These are phyloP conservation scores for Neonectria punicea DNA, from an alignment of 2,329 filamentous ascomycete genomes.

Conservation along the genomic window DNA sequence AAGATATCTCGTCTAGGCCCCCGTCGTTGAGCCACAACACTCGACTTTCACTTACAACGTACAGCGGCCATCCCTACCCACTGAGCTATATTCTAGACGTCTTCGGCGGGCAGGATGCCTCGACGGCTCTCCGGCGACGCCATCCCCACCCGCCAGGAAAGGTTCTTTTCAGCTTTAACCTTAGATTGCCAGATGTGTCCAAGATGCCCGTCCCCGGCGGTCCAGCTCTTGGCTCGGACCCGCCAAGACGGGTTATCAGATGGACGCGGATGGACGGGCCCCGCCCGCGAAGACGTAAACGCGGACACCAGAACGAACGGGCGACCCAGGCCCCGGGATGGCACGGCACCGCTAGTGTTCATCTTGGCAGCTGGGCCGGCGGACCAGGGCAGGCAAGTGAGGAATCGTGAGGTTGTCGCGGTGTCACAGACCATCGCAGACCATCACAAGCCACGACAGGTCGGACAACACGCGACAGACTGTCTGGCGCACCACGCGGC, in stretches of 20 bases:
- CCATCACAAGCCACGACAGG: background rate
- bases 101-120: background rate
- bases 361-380: background rate
- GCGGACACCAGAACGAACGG: background rate
- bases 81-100: constrained; percentile 3
- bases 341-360: background rate
- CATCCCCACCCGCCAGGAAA: background rate
- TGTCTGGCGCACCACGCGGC: background rate
- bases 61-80: constrained; percentile 9
- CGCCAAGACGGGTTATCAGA: constrained; percentile 20
- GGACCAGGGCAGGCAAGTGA: background rate
- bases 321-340: background rate
- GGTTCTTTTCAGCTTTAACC: constrained; percentile 17
- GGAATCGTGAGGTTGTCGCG: background rate
- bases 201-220: constrained; percentile 2
- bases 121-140: background rate
- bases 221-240: background rate
- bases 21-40: background rate
- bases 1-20: background rate
- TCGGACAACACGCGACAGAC: background rate
- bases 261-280: background rate
- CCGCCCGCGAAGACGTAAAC: background rate
- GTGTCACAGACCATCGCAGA: background rate
- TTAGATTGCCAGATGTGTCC: constrained; percentile 19
- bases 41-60: background rate